Evolutionary conservation across 129 eudicot genomes (phyloP).

Genomic region (Chrysanthemum lavandulifolium): DNA sequence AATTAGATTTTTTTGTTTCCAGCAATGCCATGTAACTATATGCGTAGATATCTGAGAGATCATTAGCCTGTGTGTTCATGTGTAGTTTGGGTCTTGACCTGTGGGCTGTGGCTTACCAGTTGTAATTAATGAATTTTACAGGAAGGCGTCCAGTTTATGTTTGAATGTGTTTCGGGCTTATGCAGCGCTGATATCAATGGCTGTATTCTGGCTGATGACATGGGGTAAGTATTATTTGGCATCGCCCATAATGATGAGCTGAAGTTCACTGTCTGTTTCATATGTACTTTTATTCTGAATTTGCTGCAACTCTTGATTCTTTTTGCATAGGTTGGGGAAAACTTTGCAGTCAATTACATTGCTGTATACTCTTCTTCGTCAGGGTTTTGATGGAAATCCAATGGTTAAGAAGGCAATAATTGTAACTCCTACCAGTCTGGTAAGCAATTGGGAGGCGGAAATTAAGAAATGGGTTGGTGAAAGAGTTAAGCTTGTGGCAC

Average conservation of each 20-base stretch:
- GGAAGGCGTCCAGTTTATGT: constrained; percentile 99
- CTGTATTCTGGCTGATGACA: constrained; percentile 99
- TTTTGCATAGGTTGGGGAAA: constrained; percentile 80
- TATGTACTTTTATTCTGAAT: constrained; percentile 5
- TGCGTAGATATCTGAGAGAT: constrained; percentile 2
- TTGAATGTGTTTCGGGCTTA: constrained; percentile 88
- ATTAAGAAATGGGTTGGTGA: constrained; percentile 95
- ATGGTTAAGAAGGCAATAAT: constrained; percentile 90
- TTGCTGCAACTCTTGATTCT: neutral
- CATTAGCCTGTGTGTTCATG: constrained; percentile 14
- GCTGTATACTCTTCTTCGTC: constrained; percentile 86
- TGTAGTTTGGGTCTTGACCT: neutral
- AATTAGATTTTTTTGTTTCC: no score
- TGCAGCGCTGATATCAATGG: constrained; percentile 62
- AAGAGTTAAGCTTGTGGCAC: constrained; percentile 84
- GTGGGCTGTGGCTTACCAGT: constrained; percentile 24
- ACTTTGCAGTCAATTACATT: constrained; percentile 96
- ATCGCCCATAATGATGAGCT: constrained; percentile 1
- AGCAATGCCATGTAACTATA: neutral
- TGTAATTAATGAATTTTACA: constrained; percentile 39
- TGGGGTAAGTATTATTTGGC: constrained; percentile 66
- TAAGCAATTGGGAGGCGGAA: constrained; percentile 99
- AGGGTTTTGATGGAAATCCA: constrained; percentile 94
- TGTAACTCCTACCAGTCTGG: constrained; percentile 98
- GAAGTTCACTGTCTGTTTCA: constrained; percentile 18